Percentiles rank a stretch among this genome's conserved stretches.
These are phyloP conservation scores for Conringia planisiliqua DNA, from an alignment of 345 rosid species.

Conservation along the genomic window DNA sequence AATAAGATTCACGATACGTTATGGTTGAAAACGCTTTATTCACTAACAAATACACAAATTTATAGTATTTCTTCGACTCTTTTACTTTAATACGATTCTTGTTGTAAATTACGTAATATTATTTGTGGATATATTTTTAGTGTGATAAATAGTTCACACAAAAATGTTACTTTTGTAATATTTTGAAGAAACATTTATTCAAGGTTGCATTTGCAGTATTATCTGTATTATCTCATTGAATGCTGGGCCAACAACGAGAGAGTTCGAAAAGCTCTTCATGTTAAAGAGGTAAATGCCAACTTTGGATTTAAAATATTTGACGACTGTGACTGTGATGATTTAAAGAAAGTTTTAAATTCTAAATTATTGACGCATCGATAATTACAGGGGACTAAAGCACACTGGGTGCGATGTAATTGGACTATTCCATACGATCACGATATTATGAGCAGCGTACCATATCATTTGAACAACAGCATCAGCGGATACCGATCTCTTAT, in stretches of 20 bases:
- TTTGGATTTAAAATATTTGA: background rate
- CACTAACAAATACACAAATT: no score
- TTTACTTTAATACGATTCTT: no score
- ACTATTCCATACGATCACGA: background rate
- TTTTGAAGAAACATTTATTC: background rate
- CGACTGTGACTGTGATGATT: background rate
- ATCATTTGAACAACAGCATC: constrained; percentile 4
- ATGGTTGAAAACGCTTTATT: no score
- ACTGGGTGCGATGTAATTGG: constrained; percentile 13
- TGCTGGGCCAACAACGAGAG: constrained; percentile 23
- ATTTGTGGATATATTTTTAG: background rate
- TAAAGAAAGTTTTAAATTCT: background rate
- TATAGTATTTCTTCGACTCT: no score
- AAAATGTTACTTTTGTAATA: background rate
- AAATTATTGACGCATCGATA: background rate
- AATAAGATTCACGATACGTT: no score
- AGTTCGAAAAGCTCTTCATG: constrained; percentile 30
- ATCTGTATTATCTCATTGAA: constrained; percentile 4
- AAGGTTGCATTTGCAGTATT: constrained; percentile 13
- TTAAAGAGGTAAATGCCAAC: background rate
- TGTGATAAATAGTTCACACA: background rate
- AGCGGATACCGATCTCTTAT: constrained; percentile 14
- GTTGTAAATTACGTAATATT: background rate
- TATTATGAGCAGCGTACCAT: constrained; percentile 5
- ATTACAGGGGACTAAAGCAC: constrained; percentile 19